Evolutionary conservation across 192 early-diverging fungal genomes (phyloP).

Genomic region (Backusella tuberculispora): DNA sequence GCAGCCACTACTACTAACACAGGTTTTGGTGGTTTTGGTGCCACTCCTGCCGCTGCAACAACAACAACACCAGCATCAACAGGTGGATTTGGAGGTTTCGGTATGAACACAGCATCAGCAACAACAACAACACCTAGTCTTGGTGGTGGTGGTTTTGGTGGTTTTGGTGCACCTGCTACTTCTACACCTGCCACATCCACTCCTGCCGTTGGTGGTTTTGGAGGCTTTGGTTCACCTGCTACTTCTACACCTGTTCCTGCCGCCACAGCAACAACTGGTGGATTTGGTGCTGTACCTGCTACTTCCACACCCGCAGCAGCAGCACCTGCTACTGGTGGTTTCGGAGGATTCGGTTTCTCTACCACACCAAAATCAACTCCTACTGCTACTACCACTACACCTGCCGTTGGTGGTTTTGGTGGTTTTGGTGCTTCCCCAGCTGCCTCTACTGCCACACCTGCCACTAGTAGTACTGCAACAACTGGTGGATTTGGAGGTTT

Average conservation of each 20-base stretch:
- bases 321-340: constrained; percentile 8
- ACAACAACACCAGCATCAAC: constrained; percentile 13
- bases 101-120: constrained; percentile 23
- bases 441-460: constrained; percentile 6
- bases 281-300: constrained; percentile 25
- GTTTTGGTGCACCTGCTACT: constrained; percentile 26
- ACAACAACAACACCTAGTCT: background rate
- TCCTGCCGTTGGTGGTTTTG: constrained; percentile 30
- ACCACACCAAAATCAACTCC: background rate
- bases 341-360: constrained; percentile 24
- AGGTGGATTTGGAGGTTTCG: constrained; percentile 17
- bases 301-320: constrained; percentile 36
- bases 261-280: constrained; percentile 3
- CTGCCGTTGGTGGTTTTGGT: constrained; percentile 17
- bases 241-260: constrained; percentile 32
- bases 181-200: constrained; percentile 25
- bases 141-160: constrained; percentile 31
- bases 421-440: constrained; percentile 11
- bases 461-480: constrained; percentile 32
- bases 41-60: background rate
- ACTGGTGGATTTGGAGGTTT: constrained; percentile 25
- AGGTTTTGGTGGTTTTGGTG: constrained; percentile 1
- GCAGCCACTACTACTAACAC: background rate
- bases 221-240: constrained; percentile 30
- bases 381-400: constrained; percentile 13